Conservation (phyloP, 163 green algal genomes). For the Chloromonas sp. region DNA sequence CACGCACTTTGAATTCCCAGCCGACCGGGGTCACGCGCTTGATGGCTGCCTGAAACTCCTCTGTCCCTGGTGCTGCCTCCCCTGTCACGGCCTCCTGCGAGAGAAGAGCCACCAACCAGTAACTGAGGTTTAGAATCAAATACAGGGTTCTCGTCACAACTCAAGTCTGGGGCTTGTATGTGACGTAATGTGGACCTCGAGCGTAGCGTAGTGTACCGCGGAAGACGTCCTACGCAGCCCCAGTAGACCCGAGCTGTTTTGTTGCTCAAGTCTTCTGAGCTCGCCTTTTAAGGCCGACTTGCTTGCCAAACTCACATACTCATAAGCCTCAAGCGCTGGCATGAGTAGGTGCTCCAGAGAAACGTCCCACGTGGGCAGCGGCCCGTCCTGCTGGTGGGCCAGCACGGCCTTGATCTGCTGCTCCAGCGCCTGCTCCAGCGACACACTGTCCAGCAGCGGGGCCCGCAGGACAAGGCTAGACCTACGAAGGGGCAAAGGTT, state of each 20-base stretch:
- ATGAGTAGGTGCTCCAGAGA: constrained; percentile 46
- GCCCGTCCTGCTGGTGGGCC: neutral
- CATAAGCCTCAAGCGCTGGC: constrained; percentile 45
- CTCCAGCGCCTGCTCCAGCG: constrained; percentile 5
- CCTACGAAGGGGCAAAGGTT: neutral
- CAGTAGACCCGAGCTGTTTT: no score
- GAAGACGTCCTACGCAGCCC: no score
- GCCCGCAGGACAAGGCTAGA: neutral
- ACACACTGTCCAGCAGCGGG: neutral
- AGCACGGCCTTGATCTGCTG: neutral
- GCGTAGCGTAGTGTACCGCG: no score
- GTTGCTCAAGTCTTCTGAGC: no score
- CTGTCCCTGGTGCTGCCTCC: constrained; percentile 39
- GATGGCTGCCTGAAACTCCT: constrained; percentile 56
- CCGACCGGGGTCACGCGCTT: constrained; percentile 48
- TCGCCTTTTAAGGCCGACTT: no score
- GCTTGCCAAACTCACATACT: constrained; percentile 22
- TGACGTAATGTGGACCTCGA: no score
- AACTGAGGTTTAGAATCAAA: no score
- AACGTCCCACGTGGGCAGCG: constrained; percentile 34
- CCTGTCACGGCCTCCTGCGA: constrained; percentile 39
- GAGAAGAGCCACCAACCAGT: neutral
- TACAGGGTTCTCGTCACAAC: no score
- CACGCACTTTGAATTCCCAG: constrained; percentile 44
- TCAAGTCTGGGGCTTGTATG: no score